phyloP scores from a whole-genome alignment of 2,329 filamentous ascomycete species.

The Apiospora arundinis region DNA sequence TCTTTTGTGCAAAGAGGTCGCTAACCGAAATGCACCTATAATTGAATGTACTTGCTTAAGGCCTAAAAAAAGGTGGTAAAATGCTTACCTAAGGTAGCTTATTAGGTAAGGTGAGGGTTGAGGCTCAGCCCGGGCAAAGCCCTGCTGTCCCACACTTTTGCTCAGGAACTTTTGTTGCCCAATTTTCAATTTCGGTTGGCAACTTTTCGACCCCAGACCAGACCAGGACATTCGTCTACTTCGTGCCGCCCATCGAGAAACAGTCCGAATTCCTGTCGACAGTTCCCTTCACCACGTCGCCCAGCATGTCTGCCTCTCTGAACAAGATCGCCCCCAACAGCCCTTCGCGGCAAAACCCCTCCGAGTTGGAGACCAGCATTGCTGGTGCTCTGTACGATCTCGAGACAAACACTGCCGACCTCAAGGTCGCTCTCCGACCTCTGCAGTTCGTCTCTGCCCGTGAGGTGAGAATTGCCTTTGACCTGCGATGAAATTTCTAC shows the following conservation, averaged over 20 bases:
- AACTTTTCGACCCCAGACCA: no score
- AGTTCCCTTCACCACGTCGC: conserved; percentile 40
- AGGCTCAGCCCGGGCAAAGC: conserved; percentile 2
- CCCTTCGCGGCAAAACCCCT: conserved; percentile 93
- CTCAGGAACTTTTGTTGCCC: conserved; percentile 8
- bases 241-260: conserved; percentile 27
- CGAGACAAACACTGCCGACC: conserved; percentile 98
- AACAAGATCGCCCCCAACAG: conserved; percentile 99
- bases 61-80: no score
- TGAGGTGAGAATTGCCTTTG: conserved; percentile 79
- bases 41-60: no score
- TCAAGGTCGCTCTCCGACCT: conserved; percentile 94
- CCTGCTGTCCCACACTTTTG: conserved; percentile 2
- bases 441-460: conserved; percentile 98
- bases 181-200: no score
- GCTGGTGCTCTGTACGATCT: conserved; percentile 97
- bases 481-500: background rate
- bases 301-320: conserved; percentile 73
- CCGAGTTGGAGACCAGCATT: conserved; percentile 96
- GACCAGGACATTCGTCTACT: conserved; percentile 25
- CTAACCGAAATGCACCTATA: no score
- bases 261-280: conserved; percentile 22
- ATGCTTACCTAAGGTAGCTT: no score
- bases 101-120: background rate
- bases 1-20: no score